Conservation (phyloP, 2,329 filamentous ascomycete genomes). For the Calonectria pseudoturangicola region DNA sequence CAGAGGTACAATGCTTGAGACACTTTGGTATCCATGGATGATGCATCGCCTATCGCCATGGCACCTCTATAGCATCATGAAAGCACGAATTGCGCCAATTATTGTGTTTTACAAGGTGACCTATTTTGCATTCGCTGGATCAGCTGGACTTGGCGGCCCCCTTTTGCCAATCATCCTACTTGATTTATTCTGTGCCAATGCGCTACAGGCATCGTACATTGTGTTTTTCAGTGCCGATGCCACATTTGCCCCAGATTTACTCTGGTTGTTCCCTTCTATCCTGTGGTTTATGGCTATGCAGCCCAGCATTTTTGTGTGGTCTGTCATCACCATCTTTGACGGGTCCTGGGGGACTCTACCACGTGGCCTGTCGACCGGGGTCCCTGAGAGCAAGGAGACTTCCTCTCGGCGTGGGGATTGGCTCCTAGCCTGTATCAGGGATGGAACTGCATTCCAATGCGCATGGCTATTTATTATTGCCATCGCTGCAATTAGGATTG, state of each 20-base stretch:
- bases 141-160: neutral
- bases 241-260: constrained; percentile 9
- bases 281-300: constrained; percentile 30
- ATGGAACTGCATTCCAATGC: constrained; percentile 16
- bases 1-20: constrained; percentile 17
- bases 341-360: constrained; percentile 23
- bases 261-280: constrained; percentile 21
- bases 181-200: constrained; percentile 19
- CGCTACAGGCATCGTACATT: constrained; percentile 20
- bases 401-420: neutral
- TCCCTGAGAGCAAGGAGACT: constrained; percentile 1
- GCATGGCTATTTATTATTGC: neutral
- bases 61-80: constrained; percentile 21
- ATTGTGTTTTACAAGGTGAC: constrained; percentile 12
- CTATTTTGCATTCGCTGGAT: neutral
- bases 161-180: constrained; percentile 1
- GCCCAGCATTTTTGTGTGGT: constrained; percentile 29
- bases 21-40: constrained; percentile 16
- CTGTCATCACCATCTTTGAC: constrained; percentile 26
- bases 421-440: neutral
- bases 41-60: neutral
- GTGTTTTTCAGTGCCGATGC: constrained; percentile 16
- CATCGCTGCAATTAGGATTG: neutral
- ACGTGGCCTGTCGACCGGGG: neutral
- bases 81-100: constrained; percentile 5